Evolutionary conservation across 2,329 filamentous ascomycete genomes (phyloP).

Genomic region (Fusarium pininemorale): DNA sequence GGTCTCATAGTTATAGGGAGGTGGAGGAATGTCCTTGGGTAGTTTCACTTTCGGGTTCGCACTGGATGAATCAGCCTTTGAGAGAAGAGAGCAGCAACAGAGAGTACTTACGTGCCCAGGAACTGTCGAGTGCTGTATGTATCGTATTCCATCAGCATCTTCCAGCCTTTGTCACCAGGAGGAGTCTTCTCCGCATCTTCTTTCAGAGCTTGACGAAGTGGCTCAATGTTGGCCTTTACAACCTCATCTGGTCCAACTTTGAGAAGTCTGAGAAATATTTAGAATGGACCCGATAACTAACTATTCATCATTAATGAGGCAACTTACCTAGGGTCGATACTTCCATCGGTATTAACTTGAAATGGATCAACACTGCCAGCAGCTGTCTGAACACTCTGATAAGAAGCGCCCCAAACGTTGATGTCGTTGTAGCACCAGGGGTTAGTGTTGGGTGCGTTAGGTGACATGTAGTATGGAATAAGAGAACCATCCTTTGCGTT

Average conservation of each 20-base stretch:
- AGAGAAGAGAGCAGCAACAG: accelerated
- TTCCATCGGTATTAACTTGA: background rate
- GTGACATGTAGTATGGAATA: conserved; percentile 9
- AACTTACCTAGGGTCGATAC: background rate
- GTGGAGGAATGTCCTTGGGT: background rate
- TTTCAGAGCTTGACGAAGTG: background rate
- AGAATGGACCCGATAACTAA: background rate
- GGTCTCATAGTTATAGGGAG: background rate
- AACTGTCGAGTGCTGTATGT: conserved; percentile 11
- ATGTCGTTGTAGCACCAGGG: conserved; percentile 18
- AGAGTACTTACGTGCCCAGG: background rate
- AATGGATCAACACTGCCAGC: background rate
- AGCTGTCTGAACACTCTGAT: background rate
- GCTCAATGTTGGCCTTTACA: background rate
- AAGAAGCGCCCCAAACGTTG: background rate
- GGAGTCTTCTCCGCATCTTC: background rate
- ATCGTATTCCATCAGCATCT: conserved; percentile 5
- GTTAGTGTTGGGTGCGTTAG: background rate
- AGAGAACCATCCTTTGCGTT: conserved; percentile 1
- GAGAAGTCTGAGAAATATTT: background rate
- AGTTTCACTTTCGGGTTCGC: background rate
- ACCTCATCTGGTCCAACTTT: background rate
- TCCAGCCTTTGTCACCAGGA: background rate
- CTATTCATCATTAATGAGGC: accelerated
- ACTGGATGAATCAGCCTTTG: background rate